Conservation (phyloP, 768 basidiomycete species). For the Boletus pseudopeckii region DNA sequence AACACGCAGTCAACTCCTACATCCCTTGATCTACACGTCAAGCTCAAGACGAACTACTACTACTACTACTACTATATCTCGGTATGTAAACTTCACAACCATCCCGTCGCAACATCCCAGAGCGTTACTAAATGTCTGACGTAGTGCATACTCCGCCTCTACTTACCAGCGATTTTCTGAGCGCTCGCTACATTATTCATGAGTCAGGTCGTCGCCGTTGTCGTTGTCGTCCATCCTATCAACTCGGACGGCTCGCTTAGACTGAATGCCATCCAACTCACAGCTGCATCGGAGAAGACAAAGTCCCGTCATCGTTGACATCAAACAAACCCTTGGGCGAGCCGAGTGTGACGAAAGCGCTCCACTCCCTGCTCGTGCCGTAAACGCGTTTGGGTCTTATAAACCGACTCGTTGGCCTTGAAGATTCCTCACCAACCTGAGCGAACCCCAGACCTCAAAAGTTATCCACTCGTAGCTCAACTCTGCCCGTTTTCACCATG, state of each 20-base stretch:
- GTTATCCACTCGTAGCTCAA: too few relatives aligned
- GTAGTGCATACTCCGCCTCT: too few relatives aligned
- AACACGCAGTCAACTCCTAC: not conserved
- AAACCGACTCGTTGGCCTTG: not conserved
- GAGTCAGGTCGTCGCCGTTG: too few relatives aligned
- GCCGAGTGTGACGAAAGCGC: not conserved
- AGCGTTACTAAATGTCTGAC: not conserved
- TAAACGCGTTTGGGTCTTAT: not conserved
- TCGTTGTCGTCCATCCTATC: not conserved
- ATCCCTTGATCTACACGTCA: too few relatives aligned
- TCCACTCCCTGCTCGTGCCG: not conserved
- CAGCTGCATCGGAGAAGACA: not conserved
- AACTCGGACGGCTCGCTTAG: not conserved
- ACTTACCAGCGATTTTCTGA: not conserved
- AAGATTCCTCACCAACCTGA: too few relatives aligned
- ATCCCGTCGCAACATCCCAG: not conserved
- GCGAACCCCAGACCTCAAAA: not conserved
- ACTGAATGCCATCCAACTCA: not conserved
- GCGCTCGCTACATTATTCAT: not conserved
- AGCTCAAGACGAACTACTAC: too few relatives aligned
- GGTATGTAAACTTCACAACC: not conserved
- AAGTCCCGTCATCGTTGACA: not conserved
- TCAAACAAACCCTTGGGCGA: not conserved
- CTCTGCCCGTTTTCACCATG: not conserved
- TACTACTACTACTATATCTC: too few relatives aligned